phyloP scores from a whole-genome alignment of 176 grass and related monocot species.

The Cenchrus americanus region DNA sequence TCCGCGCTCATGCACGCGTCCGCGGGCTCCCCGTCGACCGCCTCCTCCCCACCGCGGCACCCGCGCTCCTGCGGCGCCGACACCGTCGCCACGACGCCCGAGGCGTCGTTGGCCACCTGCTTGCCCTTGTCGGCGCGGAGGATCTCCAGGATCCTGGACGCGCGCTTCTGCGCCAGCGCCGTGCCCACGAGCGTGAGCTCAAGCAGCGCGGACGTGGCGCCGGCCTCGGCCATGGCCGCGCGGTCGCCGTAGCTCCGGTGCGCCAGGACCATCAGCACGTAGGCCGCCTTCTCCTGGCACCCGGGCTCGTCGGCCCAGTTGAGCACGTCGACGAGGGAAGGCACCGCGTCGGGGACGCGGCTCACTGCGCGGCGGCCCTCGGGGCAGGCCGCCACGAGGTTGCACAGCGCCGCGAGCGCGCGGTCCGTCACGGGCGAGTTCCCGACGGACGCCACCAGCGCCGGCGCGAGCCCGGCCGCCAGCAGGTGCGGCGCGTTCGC shows the following conservation, averaged over 20 bases:
- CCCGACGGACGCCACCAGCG: constrained; percentile 51
- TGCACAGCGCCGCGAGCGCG: constrained; percentile 74
- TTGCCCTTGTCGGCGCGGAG: constrained; percentile 83
- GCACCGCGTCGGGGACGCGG: constrained; percentile 56
- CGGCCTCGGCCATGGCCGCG: constrained; percentile 67
- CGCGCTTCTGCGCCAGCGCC: constrained; percentile 87
- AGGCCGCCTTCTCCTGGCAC: constrained; percentile 91
- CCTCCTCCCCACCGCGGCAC: neutral
- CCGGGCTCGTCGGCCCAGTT: constrained; percentile 71
- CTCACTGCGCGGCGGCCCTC: constrained; percentile 73
- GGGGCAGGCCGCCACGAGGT: constrained; percentile 63
- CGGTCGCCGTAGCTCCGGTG: constrained; percentile 73
- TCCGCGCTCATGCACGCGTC: constrained; percentile 70
- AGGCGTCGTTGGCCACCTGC: constrained; percentile 42
- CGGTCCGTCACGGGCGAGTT: constrained; percentile 56
- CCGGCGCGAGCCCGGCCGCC: constrained; percentile 55
- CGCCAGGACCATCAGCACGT: constrained; percentile 94
- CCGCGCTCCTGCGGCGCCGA: constrained; percentile 69
- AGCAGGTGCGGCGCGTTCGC: constrained; percentile 67
- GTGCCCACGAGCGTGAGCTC: constrained; percentile 91
- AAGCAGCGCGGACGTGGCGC: constrained; percentile 69
- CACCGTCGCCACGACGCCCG: constrained; percentile 48
- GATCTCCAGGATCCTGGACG: constrained; percentile 83
- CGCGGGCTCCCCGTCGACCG: constrained; percentile 4
- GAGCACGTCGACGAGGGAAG: constrained; percentile 73